Evolutionary conservation across 75 land plant species (phyloP).

Genomic region (Gnetum montanum): DNA sequence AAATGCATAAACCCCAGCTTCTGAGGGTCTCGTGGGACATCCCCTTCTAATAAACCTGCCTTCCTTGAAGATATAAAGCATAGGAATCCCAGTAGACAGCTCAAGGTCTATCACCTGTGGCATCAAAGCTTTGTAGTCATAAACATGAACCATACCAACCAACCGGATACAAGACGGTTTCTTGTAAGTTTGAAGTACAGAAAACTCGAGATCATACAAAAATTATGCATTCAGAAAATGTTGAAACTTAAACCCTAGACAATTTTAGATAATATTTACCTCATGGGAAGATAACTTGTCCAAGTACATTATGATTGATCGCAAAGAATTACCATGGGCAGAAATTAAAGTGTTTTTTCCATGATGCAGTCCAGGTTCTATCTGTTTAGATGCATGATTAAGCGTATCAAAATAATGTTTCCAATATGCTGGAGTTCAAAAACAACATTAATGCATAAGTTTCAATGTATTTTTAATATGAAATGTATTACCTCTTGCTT

Average conservation of each 20-base stretch:
- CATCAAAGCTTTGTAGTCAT: conserved; percentile 2
- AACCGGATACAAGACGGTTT: no score
- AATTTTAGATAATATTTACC: conserved; percentile 25
- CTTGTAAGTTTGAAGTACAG: no score
- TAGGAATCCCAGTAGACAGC: conserved; percentile 86
- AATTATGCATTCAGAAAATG: not conserved
- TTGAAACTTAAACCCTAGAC: not conserved
- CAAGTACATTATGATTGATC: conserved; percentile 94
- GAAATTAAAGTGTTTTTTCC: conserved; percentile 87
- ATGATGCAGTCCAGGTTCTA: conserved; percentile 61
- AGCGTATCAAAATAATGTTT: no score
- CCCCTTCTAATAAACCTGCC: conserved; percentile 83
- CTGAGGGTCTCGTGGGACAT: conserved; percentile 70
- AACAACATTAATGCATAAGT: no score
- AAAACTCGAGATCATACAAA: not conserved
- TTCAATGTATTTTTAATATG: no score
- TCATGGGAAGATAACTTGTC: conserved; percentile 85
- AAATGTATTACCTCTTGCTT: conserved; percentile 60
- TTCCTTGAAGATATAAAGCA: conserved; percentile 86
- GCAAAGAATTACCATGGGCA: conserved; percentile 89
- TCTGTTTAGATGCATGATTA: conserved; percentile 27
- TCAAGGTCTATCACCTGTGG: conserved; percentile 80
- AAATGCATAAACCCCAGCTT: conserved; percentile 84
- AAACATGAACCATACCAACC: no score
- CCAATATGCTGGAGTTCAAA: no score